Percentiles rank a stretch among this genome's conserved stretches.
These are phyloP conservation scores for Picea sitchensis DNA, from an alignment of 75 land plant species.

Conservation along the genomic window DNA sequence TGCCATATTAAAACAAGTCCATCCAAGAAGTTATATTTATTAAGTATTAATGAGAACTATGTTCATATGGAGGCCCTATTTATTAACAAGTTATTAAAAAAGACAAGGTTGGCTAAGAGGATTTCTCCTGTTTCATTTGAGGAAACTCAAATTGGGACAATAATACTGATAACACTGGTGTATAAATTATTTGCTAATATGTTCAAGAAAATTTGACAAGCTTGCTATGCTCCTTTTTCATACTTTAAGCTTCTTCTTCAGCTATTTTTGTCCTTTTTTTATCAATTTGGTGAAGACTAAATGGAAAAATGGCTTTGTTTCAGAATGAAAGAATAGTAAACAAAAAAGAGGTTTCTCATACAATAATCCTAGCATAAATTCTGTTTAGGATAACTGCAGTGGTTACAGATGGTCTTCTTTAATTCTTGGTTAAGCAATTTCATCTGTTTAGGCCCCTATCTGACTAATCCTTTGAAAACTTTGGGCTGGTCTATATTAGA, in stretches of 20 bases:
- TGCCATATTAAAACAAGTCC: too few relatives aligned
- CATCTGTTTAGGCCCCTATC: background rate
- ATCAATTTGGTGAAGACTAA: background rate
- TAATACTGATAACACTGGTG: too few relatives aligned
- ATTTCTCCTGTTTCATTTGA: too few relatives aligned
- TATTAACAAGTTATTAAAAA: too few relatives aligned
- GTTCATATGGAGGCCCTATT: too few relatives aligned
- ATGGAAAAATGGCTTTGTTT: background rate
- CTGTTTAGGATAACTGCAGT: background rate
- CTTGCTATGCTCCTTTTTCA: background rate
- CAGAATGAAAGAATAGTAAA: background rate
- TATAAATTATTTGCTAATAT: too few relatives aligned
- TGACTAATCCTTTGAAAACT: background rate
- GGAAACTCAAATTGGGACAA: too few relatives aligned
- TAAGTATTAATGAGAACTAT: too few relatives aligned
- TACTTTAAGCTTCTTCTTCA: background rate
- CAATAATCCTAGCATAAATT: background rate
- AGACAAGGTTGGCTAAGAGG: too few relatives aligned
- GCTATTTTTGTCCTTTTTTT: background rate
- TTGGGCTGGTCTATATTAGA: background rate
- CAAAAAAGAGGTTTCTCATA: background rate
- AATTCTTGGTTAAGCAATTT: background rate
- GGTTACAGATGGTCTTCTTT: background rate
- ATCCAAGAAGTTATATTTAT: too few relatives aligned
- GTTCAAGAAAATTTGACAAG: too few relatives aligned